These are phyloP conservation scores for Epichloe gansuensis DNA, from an alignment of 2,329 filamentous ascomycete genomes.

Conservation along the genomic window DNA sequence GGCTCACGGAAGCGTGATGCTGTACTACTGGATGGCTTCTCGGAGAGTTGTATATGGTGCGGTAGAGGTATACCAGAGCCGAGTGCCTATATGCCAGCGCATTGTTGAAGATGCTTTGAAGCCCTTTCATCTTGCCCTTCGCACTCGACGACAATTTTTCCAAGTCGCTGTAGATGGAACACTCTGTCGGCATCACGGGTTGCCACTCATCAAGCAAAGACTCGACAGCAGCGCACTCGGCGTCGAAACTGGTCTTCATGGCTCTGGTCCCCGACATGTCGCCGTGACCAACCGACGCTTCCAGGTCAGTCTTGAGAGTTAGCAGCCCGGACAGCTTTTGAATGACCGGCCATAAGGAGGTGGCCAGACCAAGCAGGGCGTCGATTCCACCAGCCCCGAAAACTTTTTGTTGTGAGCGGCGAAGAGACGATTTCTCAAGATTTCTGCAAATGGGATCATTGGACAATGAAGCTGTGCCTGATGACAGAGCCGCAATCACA, in stretches of 20 bases:
- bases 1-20: constrained; percentile 35
- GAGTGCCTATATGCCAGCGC: constrained; percentile 49
- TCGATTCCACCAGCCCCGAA: constrained; percentile 40
- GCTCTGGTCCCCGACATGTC: constrained; percentile 33
- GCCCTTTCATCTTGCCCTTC: constrained; percentile 25
- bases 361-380: constrained; percentile 48
- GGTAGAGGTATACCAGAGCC: constrained; percentile 45
- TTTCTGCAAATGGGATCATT: constrained; percentile 34
- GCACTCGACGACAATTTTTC: not conserved
- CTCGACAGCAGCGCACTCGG: constrained; percentile 42
- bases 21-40: constrained; percentile 40
- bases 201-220: constrained; percentile 43
- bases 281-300: constrained; percentile 29
- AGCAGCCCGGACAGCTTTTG: constrained; percentile 46
- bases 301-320: constrained; percentile 39
- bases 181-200: constrained; percentile 34
- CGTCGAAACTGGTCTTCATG: constrained; percentile 37
- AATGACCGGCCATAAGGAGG: constrained; percentile 51
- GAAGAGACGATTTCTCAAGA: constrained; percentile 33
- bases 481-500: constrained; percentile 50
- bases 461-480: constrained; percentile 45
- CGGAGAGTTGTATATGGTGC: constrained; percentile 37
- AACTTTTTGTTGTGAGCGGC: constrained; percentile 31
- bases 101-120: constrained; percentile 45
- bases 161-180: not conserved